Evolutionary conservation across 345 rosid species (phyloP), one percentile per base, ranked within the genome.

Genomic region (Toxicodendron radicans): DNA sequence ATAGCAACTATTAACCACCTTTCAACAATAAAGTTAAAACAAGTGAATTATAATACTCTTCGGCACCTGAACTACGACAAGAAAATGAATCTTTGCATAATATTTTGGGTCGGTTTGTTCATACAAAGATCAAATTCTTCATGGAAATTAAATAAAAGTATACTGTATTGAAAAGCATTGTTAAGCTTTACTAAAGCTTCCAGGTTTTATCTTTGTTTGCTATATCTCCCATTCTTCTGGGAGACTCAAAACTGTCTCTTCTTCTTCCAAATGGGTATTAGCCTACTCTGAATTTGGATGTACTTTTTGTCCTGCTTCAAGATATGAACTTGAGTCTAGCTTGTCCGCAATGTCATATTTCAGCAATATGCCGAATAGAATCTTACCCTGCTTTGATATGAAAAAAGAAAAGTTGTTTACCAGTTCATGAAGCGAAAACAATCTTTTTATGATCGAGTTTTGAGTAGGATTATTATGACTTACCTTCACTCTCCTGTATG

Each of bases 401-500:
- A 53, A 1, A 11, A 13, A 16, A 49, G 53, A 49, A 49, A 49
- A 49, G 8, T 12, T 10, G 13, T 10, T 65, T 20, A 58, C 27
- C 61, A 7, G 43, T 27, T 57, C 10, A 17, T 10, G 20, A 18
- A 33, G 24, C 32, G 4, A 69, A 71, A 58, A 10, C 13, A 9
- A 56, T 54, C 14, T 13, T 33, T 21, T 12, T 57, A 21, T 20
- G 2, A 6, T 33, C 2, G 10, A 41, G 3, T 10, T 43, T 32
- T 35, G 54, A 59, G 30, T 18, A 7, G 16, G 27, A 23, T 2
- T 68, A 16, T 1, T 12, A 49, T 23, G 21, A 66, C 83, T 72
- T 58, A 95, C 99, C 96, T 93, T 90, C 48, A 78, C 79, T 87
- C 99, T 92, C 84, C 98, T 84, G 86, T 95, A 95, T 24, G 94